Percentiles rank a stretch among this genome's conserved stretches.
phyloP scores from a whole-genome alignment of 1,139 yeast genomes.

The Candida sanyaensis region DNA sequence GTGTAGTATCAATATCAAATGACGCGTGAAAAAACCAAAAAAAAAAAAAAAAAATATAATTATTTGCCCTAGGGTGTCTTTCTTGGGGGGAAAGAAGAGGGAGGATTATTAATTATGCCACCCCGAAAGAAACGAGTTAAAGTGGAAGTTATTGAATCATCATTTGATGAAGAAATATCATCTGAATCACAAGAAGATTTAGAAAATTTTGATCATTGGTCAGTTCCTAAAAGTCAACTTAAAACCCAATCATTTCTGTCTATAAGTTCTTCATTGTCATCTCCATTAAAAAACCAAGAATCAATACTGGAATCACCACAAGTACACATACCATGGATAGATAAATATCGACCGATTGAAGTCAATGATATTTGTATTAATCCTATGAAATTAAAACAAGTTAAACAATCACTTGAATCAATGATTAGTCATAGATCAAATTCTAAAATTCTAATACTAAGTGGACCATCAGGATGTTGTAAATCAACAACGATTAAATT shows the following conservation, averaged over 20 bases:
- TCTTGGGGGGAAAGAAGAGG: no score
- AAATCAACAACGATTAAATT: slow-evolving; percentile 68
- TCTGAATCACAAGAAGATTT: slow-evolving; percentile 8
- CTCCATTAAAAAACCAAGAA: neutral
- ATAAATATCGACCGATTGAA: slow-evolving; percentile 55
- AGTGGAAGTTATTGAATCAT: neutral
- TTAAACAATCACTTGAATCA: slow-evolving; percentile 41
- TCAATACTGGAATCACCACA: no score
- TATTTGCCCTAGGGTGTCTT: no score
- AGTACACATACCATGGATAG: slow-evolving; percentile 50
- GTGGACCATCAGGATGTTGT: slow-evolving; percentile 88
- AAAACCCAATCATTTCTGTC: neutral
- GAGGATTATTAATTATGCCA: slow-evolving; percentile 4
- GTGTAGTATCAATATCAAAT: no score
- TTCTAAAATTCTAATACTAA: slow-evolving; percentile 56
- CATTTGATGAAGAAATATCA: slow-evolving; percentile 14
- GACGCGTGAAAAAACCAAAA: no score
- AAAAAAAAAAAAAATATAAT: no score
- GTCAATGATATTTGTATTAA: slow-evolving; percentile 63
- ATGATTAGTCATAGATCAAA: slow-evolving; percentile 31
- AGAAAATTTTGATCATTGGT: slow-evolving; percentile 3
- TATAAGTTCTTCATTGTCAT: neutral
- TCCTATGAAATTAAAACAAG: slow-evolving; percentile 61
- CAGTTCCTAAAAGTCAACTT: slow-evolving; percentile 2
- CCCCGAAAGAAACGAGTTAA: slow-evolving; percentile 9